Conservation (phyloP, 441 rosid genomes). For the Manihot esculenta region DNA sequence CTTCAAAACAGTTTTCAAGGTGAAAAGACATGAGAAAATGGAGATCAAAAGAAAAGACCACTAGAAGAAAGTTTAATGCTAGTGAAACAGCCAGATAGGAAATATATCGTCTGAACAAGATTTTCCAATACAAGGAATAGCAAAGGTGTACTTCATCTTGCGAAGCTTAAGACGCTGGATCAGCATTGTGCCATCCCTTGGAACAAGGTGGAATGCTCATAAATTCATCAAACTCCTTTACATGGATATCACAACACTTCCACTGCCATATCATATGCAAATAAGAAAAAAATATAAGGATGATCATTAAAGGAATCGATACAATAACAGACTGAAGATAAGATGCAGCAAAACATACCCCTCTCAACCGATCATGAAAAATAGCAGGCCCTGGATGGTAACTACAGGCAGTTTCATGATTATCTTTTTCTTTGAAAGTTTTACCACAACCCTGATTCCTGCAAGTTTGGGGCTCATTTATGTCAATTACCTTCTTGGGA, state of each 20-base stretch:
- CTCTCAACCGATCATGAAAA: constrained; percentile 85
- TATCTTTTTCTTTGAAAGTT: constrained; percentile 81
- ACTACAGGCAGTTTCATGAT: constrained; percentile 78
- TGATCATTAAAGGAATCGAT: background rate
- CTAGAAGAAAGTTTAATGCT: constrained; percentile 3
- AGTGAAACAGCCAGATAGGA: background rate
- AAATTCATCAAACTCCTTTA: constrained; percentile 94
- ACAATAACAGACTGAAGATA: background rate
- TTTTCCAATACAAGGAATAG: constrained; percentile 30
- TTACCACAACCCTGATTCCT: constrained; percentile 80
- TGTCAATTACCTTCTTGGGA: constrained; percentile 52
- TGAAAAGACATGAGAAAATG: constrained; percentile 1
- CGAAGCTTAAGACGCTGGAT: constrained; percentile 20
- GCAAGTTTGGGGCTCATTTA: constrained; percentile 77
- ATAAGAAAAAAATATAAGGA: background rate
- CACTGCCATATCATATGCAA: constrained; percentile 50
- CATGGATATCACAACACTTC: constrained; percentile 90
- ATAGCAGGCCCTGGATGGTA: constrained; percentile 95
- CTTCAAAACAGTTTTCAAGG: constrained; percentile 18
- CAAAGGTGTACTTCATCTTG: background rate
- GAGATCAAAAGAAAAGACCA: background rate
- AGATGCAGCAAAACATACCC: constrained; percentile 41
- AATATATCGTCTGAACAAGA: background rate
- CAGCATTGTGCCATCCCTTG: constrained; percentile 88
- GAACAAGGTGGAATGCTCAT: constrained; percentile 83